These are phyloP conservation scores for Fagus crenata DNA, from an alignment of 306 rosid genomes.

Conservation along the genomic window DNA sequence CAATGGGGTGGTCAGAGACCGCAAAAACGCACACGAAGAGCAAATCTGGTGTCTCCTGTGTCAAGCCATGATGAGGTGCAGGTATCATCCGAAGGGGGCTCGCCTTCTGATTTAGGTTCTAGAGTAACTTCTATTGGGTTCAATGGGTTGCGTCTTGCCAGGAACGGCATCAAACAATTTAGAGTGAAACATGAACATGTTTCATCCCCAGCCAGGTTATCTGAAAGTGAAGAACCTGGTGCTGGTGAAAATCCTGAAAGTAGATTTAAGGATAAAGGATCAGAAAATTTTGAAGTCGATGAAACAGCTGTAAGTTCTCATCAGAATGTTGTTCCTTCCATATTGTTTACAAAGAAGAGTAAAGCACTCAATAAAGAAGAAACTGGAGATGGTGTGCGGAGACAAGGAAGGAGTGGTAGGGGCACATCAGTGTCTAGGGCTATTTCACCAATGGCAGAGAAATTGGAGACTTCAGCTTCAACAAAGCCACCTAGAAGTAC, in stretches of 20 bases:
- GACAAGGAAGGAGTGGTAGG: conserved; percentile 66
- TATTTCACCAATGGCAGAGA: conserved; percentile 53
- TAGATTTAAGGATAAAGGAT: conserved; percentile 63
- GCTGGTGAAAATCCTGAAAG: conserved; percentile 58
- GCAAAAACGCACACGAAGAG: conserved; percentile 81
- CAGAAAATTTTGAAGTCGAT: conserved; percentile 44
- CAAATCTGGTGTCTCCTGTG: conserved; percentile 72
- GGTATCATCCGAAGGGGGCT: conserved; percentile 51
- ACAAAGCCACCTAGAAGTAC: conserved; percentile 53
- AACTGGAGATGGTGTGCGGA: conserved; percentile 50
- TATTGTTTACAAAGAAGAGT: conserved; percentile 43
- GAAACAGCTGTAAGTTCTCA: conserved; percentile 44
- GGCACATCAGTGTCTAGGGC: conserved; percentile 53
- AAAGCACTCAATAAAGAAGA: conserved; percentile 54
- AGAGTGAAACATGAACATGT: conserved; percentile 50
- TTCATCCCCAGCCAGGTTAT: conserved; percentile 68
- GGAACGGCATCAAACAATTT: conserved; percentile 44
- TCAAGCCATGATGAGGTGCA: conserved; percentile 59
- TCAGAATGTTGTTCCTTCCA: conserved; percentile 44
- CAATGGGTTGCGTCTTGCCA: conserved; percentile 54
- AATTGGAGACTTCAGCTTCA: conserved; percentile 50
- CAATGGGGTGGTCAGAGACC: conserved; percentile 96
- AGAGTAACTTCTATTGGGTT: conserved; percentile 47
- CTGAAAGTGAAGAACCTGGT: conserved; percentile 74
- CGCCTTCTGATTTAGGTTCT: conserved; percentile 61